These are phyloP conservation scores for Fusarium euwallaceae DNA, from an alignment of 2,329 filamentous ascomycete species.

Conservation along the genomic window DNA sequence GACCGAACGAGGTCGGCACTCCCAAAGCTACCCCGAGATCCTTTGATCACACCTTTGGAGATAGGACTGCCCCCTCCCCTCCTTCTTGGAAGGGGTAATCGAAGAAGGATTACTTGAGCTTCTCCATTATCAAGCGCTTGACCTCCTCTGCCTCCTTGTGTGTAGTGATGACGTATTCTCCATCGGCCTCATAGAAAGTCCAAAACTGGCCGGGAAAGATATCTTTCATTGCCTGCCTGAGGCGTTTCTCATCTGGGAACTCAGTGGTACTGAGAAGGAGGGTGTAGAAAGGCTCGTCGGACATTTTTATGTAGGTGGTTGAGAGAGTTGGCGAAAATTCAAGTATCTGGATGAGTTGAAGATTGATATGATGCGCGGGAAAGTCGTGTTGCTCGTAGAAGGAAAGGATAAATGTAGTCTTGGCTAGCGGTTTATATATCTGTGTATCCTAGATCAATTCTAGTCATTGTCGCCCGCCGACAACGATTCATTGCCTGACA, in stretches of 20 bases:
- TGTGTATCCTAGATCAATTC: neutral
- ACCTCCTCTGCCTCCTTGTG: neutral
- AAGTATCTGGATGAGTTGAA: neutral
- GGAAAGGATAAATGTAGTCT: neutral
- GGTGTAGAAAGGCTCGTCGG: neutral
- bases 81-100: neutral
- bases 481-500: neutral
- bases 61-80: neutral
- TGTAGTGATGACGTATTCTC: neutral
- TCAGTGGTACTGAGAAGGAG: neutral
- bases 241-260: neutral
- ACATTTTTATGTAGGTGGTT: neutral
- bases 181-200: neutral
- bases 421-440: neutral
- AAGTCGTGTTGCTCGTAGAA: neutral
- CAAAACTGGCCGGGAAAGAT: neutral
- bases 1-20: neutral
- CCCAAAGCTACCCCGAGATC: neutral
- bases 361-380: neutral
- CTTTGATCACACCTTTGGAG: neutral
- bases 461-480: neutral
- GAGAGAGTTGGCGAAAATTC: neutral
- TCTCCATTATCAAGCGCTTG: neutral
- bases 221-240: neutral
- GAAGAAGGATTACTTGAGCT: neutral